These are phyloP conservation scores for Meyerozyma smithsonii DNA, from an alignment of 1,139 yeast species.

Conservation along the genomic window DNA sequence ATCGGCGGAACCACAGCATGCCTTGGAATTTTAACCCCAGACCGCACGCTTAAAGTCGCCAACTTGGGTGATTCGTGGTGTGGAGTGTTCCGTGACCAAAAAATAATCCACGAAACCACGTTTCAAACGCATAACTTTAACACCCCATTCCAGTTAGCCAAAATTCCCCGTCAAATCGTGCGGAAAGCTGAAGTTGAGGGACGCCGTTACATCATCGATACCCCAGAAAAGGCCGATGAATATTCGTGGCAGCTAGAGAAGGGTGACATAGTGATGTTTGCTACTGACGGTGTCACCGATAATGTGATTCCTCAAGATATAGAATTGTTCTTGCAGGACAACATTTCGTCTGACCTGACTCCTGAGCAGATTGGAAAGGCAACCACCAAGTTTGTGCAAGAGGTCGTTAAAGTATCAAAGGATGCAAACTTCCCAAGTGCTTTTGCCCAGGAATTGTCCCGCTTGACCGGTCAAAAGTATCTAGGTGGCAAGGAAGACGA, in stretches of 20 bases:
- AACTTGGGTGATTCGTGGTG: constrained; percentile 96
- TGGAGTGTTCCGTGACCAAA: constrained; percentile 69
- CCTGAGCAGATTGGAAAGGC: constrained; percentile 19
- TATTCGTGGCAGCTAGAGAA: constrained; percentile 49
- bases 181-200: constrained; percentile 54
- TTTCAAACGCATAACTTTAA: constrained; percentile 87
- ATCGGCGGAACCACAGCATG: constrained; percentile 98
- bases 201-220: constrained; percentile 55
- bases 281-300: constrained; percentile 93
- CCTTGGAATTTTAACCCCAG: constrained; percentile 64
- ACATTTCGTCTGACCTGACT: constrained; percentile 12
- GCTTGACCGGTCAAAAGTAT: constrained; percentile 64
- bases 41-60: constrained; percentile 53
- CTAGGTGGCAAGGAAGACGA: constrained; percentile 96
- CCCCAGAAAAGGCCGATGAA: constrained; percentile 49
- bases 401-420: constrained; percentile 66
- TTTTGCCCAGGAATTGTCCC: constrained; percentile 75
- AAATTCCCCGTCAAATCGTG: constrained; percentile 64
- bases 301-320: constrained; percentile 75
- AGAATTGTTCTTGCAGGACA: constrained; percentile 52
- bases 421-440: constrained; percentile 78
- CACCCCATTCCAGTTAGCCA: constrained; percentile 86
- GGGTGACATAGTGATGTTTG: constrained; percentile 75
- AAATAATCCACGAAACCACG: constrained; percentile 60
- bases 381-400: constrained; percentile 56